Evolutionary conservation across 2,329 filamentous ascomycete species (phyloP), one percentile per base, ranked within the genome.

Genomic region (Fusarium annulatum): DNA sequence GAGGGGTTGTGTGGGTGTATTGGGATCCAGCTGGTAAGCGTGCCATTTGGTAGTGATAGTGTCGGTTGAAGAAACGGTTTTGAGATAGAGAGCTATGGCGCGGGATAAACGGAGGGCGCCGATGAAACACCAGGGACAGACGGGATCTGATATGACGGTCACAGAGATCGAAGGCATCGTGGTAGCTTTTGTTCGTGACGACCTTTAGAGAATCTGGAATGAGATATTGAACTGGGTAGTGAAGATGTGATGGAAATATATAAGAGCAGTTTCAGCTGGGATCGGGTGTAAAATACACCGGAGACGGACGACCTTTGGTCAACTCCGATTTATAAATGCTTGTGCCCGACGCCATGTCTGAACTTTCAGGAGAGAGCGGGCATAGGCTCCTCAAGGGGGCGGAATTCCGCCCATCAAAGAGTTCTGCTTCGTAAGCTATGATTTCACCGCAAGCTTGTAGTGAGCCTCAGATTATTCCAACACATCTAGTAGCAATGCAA

Each of bases 101-200:
- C 88, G 88, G 57, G 92, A 89, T 43, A 97, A 88, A 42, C 93
- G 91, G 72, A 90, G 90, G 80, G 94, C 93, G 81, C 94, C 94
- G 21, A 97, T 86, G 81, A 95, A 96, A 86, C 94, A 93, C 88
- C 86, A 88, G 9, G 94, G 93, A 80, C 94, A 97, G 76, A 96
- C 89, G 5, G 90, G 93, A 83, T 97, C 95, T n/a, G 89, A 94
- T 66, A 95, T 90, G 79, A 94, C 89, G 67, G 92, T 90, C 82
- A 97, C 93, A 70, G 90, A 89, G 85, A 95, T 93, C 77, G 90
- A 89, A 26, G 91, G 90, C 93, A 95, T 95, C 49, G 49, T 80
- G 60, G 41, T 41, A 38, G 15, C 30, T 53, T 28, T 36, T 62
- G 7, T n/a, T 52, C 34, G 15, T 39, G 52, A n/a, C 52, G 56